Evolutionary conservation across 2,329 filamentous ascomycete genomes (phyloP), one percentile per base, ranked within the genome.

Genomic region (Colletotrichum tanaceti): DNA sequence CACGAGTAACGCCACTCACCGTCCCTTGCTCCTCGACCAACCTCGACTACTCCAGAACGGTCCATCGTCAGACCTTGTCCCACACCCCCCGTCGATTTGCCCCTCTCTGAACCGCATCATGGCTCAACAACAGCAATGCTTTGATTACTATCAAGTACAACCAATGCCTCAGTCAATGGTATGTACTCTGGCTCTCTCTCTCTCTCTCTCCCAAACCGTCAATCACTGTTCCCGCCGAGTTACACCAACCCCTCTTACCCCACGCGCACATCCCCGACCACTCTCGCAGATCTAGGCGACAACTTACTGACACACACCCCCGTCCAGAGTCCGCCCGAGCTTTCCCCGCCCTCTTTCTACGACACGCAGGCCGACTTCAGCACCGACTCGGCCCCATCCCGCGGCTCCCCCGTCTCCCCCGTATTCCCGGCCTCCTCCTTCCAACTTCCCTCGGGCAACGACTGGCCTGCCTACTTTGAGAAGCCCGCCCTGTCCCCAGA

Each of bases 301-400:
- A 20, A 20, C 4, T 16, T 28, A 62, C 67, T 71, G 52, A 71
- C 67, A 71, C 16, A 9, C 67, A 71, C 16, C 9, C 41, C 11
- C 11, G 2, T 5, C 10, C 61, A 71, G 70, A 70, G 59, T n/a
- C 65, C 70, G 0, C 62, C 61, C 16, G 64, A 72, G 52, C 61
- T 72, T 35, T 72, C 71, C 4, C 70, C 70, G 9, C 68, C 67
- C 55, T 71, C 71, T 3, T 71, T 68, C 60, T 72, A 72, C 70
- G 71, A 72, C 63, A 52, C 55, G 16, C 71, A 73, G 35, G 70
- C 74, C 44, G 77, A 80, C 69, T 77, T 77, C 72, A 74, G 74
- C 55, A 76, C 76, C 39, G 78, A 79, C 72, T 79, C 78, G 38
- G 75, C 78, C 5, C 72, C 75, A n/a, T 79, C 79, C 18, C 75